Evolutionary conservation across 352 stramenopile genomes (phyloP).

Genomic region (Phytophthora aleatoria): DNA sequence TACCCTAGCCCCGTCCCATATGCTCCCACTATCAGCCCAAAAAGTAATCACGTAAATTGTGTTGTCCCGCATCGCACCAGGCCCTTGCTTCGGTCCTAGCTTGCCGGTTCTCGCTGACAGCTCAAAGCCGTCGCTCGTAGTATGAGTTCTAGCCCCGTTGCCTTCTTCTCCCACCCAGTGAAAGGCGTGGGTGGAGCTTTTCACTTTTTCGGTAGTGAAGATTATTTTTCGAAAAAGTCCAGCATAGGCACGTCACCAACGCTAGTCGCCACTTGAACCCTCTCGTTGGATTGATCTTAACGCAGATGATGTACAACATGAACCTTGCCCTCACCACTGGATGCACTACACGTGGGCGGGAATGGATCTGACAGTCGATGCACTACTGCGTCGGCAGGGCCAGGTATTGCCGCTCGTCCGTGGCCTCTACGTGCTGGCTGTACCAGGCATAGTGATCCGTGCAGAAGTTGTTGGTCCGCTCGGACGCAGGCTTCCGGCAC

Average conservation of each 20-base stretch:
- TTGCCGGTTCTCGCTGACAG: no score
- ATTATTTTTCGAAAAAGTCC: conserved; percentile 2
- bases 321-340: conserved; percentile 4
- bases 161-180: no score
- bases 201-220: not conserved
- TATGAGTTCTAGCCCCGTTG: no score
- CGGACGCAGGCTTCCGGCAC: conserved; percentile 54
- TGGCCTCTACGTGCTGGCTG: conserved; percentile 16
- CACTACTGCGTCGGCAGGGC: conserved; percentile 16
- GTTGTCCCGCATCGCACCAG: no score
- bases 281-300: conserved; percentile 2
- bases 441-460: conserved; percentile 44
- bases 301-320: conserved; percentile 3
- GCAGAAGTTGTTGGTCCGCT: conserved; percentile 56
- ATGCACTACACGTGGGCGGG: conserved; percentile 8
- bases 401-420: conserved; percentile 5
- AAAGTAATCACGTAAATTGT: conserved; percentile 7
- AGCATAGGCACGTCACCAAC: conserved; percentile 9
- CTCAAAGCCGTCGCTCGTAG: no score
- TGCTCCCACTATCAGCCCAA: conserved; percentile 4
- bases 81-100: no score
- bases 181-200: no score
- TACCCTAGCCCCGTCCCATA: conserved; percentile 5
- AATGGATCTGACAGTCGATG: not conserved
- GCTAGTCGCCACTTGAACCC: conserved; percentile 2